Conservation (phyloP, 2,329 filamentous ascomycete species). For the Sporothrix pseudoabietina region DNA sequence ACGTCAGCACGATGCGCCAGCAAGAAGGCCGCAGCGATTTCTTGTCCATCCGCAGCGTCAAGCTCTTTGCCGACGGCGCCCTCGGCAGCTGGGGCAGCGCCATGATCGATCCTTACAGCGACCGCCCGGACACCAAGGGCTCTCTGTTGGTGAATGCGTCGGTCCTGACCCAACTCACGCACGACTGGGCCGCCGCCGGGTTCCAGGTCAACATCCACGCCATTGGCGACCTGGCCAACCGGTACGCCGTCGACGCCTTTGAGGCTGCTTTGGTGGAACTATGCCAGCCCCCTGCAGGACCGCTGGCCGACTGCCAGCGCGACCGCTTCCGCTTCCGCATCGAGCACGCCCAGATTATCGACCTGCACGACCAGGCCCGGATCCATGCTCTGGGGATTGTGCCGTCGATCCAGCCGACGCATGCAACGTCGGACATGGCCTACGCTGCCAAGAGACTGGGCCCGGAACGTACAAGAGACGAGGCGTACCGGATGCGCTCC, state of each 20-base stretch:
- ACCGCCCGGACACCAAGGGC: conserved; percentile 62
- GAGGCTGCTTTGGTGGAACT: conserved; percentile 56
- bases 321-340: conserved; percentile 59
- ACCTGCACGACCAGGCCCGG: conserved; percentile 63
- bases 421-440: conserved; percentile 71
- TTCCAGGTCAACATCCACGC: conserved; percentile 74
- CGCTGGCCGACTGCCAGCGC: conserved; percentile 42
- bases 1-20: conserved; percentile 47
- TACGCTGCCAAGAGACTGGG: conserved; percentile 66
- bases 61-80: conserved; percentile 71
- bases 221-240: conserved; percentile 70
- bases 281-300: conserved; percentile 50
- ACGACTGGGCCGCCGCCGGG: conserved; percentile 60
- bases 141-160: conserved; percentile 68
- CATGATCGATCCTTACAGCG: conserved; percentile 69
- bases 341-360: conserved; percentile 71
- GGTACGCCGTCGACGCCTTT: conserved; percentile 65
- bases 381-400: conserved; percentile 63
- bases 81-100: conserved; percentile 72
- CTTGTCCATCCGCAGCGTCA: conserved; percentile 64
- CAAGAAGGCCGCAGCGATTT: conserved; percentile 49
- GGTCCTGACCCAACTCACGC: conserved; percentile 56
- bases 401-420: conserved; percentile 70
- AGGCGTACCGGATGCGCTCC: conserved; percentile 68
- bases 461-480: conserved; percentile 51